A percentile compares a stretch with the other conserved stretches of the same genome.
phyloP scores from a whole-genome alignment of 345 rosid species.

The Pseudoturritis turrita region DNA sequence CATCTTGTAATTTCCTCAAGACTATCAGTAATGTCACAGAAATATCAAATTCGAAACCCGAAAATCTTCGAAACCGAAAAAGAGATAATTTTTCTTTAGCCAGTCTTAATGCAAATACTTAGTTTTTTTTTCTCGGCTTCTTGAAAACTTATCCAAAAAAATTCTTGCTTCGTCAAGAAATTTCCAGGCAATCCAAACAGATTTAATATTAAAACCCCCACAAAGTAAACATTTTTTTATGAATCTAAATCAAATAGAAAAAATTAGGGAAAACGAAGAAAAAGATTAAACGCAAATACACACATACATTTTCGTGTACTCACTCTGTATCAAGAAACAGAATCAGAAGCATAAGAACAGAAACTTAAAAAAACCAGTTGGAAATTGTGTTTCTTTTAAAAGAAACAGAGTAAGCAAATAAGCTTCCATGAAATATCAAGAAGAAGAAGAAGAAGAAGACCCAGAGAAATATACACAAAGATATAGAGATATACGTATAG shows the following conservation, averaged over 20 bases:
- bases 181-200: background rate
- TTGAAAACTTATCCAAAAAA: background rate
- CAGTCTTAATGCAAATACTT: background rate
- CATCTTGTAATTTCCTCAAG: background rate
- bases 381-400: background rate
- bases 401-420: constrained; percentile 20
- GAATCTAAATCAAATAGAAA: background rate
- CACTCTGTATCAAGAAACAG: background rate
- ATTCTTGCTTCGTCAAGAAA: background rate
- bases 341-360: background rate
- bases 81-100: background rate
- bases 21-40: background rate
- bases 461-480: background rate
- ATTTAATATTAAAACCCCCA: background rate
- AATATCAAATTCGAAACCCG: background rate
- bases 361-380: background rate
- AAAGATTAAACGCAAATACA: background rate
- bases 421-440: background rate
- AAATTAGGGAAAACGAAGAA: background rate
- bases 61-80: background rate
- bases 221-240: too few species aligned
- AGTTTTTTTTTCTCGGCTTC: background rate
- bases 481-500: background rate
- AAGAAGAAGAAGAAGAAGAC: constrained; percentile 9
- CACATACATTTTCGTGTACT: background rate